These are phyloP conservation scores for Herpotrichia juniperi DNA, from an alignment of 2,329 filamentous ascomycete species.

Conservation along the genomic window DNA sequence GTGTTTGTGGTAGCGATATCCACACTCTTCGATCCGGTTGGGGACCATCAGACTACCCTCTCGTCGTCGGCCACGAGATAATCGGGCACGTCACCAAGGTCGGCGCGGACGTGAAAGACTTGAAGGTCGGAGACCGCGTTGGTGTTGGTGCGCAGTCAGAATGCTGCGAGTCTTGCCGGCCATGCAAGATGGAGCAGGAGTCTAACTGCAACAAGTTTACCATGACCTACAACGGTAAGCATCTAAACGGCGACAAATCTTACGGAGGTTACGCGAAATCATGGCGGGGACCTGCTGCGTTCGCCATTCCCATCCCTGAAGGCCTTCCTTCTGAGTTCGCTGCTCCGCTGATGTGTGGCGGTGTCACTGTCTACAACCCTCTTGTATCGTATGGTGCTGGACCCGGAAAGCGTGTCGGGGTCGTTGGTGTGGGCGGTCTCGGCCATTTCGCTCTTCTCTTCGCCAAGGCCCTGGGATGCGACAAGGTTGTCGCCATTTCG, in stretches of 20 bases:
- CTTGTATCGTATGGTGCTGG: constrained; percentile 77
- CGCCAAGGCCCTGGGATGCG: constrained; percentile 71
- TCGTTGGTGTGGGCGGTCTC: constrained; percentile 75
- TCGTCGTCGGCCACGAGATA: constrained; percentile 40
- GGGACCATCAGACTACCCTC: constrained; percentile 43
- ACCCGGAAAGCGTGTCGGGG: constrained; percentile 77
- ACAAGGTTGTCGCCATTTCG: constrained; percentile 69
- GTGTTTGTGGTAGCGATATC: constrained; percentile 22
- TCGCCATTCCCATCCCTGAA: constrained; percentile 76
- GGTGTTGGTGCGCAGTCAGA: constrained; percentile 56
- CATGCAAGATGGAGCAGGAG: constrained; percentile 56
- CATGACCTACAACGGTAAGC: constrained; percentile 55
- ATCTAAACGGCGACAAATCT: constrained; percentile 65
- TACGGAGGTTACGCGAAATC: constrained; percentile 70
- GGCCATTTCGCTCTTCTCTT: constrained; percentile 76
- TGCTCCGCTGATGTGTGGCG: constrained; percentile 83
- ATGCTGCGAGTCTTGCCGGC: constrained; percentile 55
- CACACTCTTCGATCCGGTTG: constrained; percentile 36
- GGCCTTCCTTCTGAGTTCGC: constrained; percentile 64
- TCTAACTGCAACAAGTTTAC: constrained; percentile 55
- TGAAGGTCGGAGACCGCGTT: constrained; percentile 64
- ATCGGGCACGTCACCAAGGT: constrained; percentile 33
- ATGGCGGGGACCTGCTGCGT: constrained; percentile 76
- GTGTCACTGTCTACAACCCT: constrained; percentile 79
- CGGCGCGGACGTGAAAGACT: constrained; percentile 41